Percentiles rank a stretch among this genome's conserved stretches.
Conservation (phyloP, 2,329 filamentous ascomycete genomes). For the Ophiocordyceps sinensis region DNA sequence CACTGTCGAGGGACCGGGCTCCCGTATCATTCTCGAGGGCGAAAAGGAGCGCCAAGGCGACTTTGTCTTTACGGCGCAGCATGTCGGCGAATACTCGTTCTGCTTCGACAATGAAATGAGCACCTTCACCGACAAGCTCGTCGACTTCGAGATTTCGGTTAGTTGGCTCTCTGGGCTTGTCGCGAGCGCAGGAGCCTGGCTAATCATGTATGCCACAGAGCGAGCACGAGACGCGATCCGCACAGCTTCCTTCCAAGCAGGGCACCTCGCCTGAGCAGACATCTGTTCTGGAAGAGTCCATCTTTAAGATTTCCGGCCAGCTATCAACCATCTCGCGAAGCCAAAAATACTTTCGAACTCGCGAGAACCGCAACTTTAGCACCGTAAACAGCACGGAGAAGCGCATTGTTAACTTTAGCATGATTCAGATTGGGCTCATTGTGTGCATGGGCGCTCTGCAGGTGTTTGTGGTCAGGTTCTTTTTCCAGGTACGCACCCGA, state of each 20-base stretch:
- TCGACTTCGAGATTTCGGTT: constrained; percentile 90
- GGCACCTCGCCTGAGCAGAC: constrained; percentile 84
- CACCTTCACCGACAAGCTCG: constrained; percentile 92
- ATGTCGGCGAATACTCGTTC: constrained; percentile 81
- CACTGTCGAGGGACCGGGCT: constrained; percentile 65
- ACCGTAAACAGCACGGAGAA: constrained; percentile 92
- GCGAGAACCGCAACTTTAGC: constrained; percentile 97
- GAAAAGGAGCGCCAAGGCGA: constrained; percentile 90
- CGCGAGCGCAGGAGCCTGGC: neutral
- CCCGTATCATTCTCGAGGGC: constrained; percentile 71
- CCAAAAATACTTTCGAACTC: constrained; percentile 98
- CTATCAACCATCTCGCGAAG: constrained; percentile 89
- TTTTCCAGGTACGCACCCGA: constrained; percentile 64
- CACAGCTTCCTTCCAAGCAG: constrained; percentile 75
- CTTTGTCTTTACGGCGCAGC: constrained; percentile 90
- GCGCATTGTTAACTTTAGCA: constrained; percentile 92
- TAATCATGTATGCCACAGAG: constrained; percentile 38
- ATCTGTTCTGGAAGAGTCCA: constrained; percentile 75
- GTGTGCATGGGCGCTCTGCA: constrained; percentile 90
- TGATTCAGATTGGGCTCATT: constrained; percentile 86
- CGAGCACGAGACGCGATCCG: constrained; percentile 67
- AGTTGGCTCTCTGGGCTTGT: neutral
- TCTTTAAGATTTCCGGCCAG: constrained; percentile 87
- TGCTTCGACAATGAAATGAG: constrained; percentile 99
- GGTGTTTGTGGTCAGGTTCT: constrained; percentile 95